Conservation (phyloP, 768 basidiomycete genomes). For the Trametes punicea region DNA sequence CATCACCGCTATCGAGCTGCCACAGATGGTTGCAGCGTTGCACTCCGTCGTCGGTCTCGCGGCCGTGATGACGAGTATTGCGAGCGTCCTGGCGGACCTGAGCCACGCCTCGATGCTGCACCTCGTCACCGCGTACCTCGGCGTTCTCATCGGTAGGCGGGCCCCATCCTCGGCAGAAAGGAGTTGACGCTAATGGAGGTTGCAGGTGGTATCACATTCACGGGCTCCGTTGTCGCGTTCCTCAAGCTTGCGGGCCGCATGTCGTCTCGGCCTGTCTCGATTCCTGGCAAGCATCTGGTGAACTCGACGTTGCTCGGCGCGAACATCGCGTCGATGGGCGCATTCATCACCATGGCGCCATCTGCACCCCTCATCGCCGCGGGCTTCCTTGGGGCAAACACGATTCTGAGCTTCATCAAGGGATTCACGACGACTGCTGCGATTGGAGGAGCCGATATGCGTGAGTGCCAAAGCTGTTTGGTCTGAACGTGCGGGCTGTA, state of each 20-base stretch:
- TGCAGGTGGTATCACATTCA: constrained; percentile 79
- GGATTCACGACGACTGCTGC: constrained; percentile 87
- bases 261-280: constrained; percentile 64
- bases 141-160: constrained; percentile 71
- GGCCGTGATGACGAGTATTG: constrained; percentile 83
- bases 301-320: constrained; percentile 69
- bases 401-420: constrained; percentile 77
- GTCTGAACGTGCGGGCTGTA: not conserved
- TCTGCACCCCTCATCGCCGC: constrained; percentile 73
- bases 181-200: not conserved
- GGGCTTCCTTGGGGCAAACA: constrained; percentile 69
- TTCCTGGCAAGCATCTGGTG: constrained; percentile 77
- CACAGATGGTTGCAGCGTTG: constrained; percentile 77
- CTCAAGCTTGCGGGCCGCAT: constrained; percentile 82
- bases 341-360: constrained; percentile 69
- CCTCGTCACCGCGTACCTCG: constrained; percentile 80
- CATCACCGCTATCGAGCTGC: constrained; percentile 84
- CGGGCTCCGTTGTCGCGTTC: constrained; percentile 87
- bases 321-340: constrained; percentile 71
- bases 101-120: constrained; percentile 71
- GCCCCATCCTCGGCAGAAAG: not conserved
- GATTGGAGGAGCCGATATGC: constrained; percentile 94
- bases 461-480: constrained; percentile 41
- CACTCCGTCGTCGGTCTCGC: constrained; percentile 90
- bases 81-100: constrained; percentile 69